A percentile compares a stretch with the other conserved stretches of the same genome.
These are phyloP conservation scores for Mychonastes homosphaera DNA, from an alignment of 139 green algal genomes.

Conservation along the genomic window DNA sequence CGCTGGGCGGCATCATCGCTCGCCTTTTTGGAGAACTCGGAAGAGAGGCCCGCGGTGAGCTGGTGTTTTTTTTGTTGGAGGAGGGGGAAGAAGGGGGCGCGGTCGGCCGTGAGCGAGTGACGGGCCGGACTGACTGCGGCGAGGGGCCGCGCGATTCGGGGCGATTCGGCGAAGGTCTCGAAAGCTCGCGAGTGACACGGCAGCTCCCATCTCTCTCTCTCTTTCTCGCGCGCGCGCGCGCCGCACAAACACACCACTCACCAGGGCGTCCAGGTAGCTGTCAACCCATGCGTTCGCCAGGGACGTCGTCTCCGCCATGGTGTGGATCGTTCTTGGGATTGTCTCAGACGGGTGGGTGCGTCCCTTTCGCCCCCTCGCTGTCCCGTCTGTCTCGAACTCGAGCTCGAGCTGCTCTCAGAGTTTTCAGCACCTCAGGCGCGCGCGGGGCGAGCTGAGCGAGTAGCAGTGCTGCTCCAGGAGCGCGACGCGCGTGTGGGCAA, in stretches of 20 bases:
- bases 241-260: conserved; percentile 14
- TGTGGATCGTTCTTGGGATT: no score
- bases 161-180: not conserved
- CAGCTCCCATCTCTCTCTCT: not conserved
- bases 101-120: not conserved
- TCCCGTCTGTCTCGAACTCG: no score
- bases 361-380: no score
- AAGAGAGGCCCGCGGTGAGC: conserved; percentile 22
- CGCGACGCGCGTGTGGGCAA: no score
- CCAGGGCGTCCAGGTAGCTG: conserved; percentile 65
- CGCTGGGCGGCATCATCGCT: not conserved
- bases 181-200: not conserved
- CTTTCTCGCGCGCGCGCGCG: not conserved
- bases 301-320: no score
- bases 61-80: not conserved
- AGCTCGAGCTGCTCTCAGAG: no score
- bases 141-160: not conserved
- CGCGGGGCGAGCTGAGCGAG: no score
- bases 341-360: no score
- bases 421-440: no score
- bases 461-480: no score
- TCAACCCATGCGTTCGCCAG: conserved; percentile 64
- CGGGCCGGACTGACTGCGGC: not conserved
- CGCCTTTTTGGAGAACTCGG: conserved; percentile 6
- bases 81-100: not conserved